Base-by-base conservation (phyloP, 352 stramenopile genomes). In the Phytophthora aleatoria region DNA sequence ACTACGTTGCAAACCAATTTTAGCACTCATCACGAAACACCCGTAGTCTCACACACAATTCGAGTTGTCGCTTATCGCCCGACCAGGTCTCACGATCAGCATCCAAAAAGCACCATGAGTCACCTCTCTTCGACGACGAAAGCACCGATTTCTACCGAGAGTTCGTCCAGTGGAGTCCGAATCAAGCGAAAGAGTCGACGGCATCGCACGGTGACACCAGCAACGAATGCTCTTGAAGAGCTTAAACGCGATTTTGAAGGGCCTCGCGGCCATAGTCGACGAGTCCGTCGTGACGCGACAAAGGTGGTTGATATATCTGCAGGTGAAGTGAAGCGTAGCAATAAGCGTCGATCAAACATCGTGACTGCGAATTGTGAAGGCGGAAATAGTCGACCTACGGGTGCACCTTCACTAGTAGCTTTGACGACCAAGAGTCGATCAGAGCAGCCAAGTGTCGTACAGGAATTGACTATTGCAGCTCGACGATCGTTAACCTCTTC, bases 401-500 rank as follows among this genome's bases (percentile, higher is more conserved):
- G 20, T 45, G 16, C 45, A 27, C 36, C 60, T 20, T 49, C 50
- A 11, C 30, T 48, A 6, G 9, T 35, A n/a, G 5, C 50, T 16
- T 27, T 35, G 31, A 15, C 13, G 3, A 24, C 33, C 11, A 61
- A 59, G 5, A 30, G 49, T 7, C 48, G 51, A 20, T 24, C 51
- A 15, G 26, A 64, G 13, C 50, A 54, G 20, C 3, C 54, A 20
- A 26, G 6, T 2, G 27, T 38, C 16, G 41, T 45, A 8, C 42
- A 57, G 12, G 65, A 69, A 28, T 26, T 44, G 12, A 50, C 3
- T 39, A 39, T 50, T 5, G n/a, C 36, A 36, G 54, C 47, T 26
- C 43, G 61, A 62, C 54, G 57, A 15, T 27, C 41, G 7, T 61
- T 89, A 26, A 82, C 71, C 0, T 83, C 80, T 5, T 89, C 80